These are phyloP conservation scores for Chamaenerion angustifolium DNA, from an alignment of 345 rosid species.

Conservation along the genomic window DNA sequence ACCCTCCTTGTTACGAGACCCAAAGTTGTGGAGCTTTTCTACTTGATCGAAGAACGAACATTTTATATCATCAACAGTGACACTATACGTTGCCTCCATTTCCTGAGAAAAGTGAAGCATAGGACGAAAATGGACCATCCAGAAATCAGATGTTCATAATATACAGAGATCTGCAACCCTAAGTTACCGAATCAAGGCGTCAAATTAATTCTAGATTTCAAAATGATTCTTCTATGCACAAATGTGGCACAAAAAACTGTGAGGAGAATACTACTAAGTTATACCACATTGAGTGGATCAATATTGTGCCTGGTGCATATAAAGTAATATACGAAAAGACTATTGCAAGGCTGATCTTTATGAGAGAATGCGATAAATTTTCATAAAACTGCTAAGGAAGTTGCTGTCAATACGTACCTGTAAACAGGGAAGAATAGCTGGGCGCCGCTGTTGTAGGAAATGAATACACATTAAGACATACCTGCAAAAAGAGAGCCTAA, in stretches of 20 bases:
- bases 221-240: no score
- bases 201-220: no score
- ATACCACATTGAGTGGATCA: no score
- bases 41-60: slow-evolving; percentile 74
- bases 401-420: slow-evolving; percentile 33
- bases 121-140: no score
- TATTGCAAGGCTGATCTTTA: no score
- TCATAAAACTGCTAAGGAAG: background rate
- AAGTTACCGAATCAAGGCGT: no score
- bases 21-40: slow-evolving; percentile 52
- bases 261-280: no score
- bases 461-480: slow-evolving; percentile 96
- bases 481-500: slow-evolving; percentile 28
- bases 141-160: no score
- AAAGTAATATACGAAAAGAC: no score
- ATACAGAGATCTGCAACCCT: no score
- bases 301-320: no score
- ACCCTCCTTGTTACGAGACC: slow-evolving; percentile 61
- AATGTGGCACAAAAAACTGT: no score
- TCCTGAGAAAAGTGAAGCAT: slow-evolving; percentile 22
- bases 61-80: slow-evolving; percentile 39
- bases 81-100: slow-evolving; percentile 67
- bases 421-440: slow-evolving; percentile 91
- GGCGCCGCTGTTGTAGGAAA: slow-evolving; percentile 79
- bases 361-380: background rate